Base-by-base conservation (phyloP, 1,139 yeast genomes). In the Sugiyamaella neomexicana region DNA sequence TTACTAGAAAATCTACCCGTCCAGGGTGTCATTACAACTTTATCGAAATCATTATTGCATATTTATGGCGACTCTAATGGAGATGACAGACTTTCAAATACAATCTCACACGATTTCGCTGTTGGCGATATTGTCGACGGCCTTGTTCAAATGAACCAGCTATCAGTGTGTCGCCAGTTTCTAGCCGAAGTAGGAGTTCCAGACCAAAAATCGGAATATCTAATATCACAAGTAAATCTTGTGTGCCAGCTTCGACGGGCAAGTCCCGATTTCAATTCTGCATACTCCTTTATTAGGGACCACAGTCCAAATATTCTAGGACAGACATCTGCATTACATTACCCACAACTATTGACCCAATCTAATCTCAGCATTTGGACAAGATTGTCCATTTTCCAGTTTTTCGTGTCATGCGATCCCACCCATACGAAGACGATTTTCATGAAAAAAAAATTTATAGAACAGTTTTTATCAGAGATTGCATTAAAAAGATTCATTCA, bases 271-370 rank as follows among this genome's bases (percentile, higher is more conserved):
- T 17, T 34, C 7, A 15, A 44, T 27, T 31, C 43, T 31, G 48
- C 47, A 32, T 39, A 27, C n/a, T 25, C 40, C 1, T 50, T 44
- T 38, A 50, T 45, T 9, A 31, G 31, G 13, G 38, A 27, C 5
- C 39, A 43, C 10, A 38, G 43, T 16, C 13, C 39, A 10, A 29
- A 25, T 2, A 23, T 45, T 23, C 10, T 32, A 12, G 32, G 39
- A 13, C 40, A n/a, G 5, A 5, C 48, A n/a, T 38, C 32, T 13
- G 25, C 38, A 38, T 31, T 32, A 12, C 27, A 32, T 39, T 43
- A 53, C 29, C 61, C 61, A 34, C 61, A 58, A 43, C 27, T 58
- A 39, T 42, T 54, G 45, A 44, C 50, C 2, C 32, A 43, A n/a
- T 25, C 45, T 7, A 43, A 47, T 34, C 27, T 56, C 9, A 47